Base-by-base conservation (phyloP, 2,329 filamentous ascomycete genomes). In the Fonsecaea monophora region DNA sequence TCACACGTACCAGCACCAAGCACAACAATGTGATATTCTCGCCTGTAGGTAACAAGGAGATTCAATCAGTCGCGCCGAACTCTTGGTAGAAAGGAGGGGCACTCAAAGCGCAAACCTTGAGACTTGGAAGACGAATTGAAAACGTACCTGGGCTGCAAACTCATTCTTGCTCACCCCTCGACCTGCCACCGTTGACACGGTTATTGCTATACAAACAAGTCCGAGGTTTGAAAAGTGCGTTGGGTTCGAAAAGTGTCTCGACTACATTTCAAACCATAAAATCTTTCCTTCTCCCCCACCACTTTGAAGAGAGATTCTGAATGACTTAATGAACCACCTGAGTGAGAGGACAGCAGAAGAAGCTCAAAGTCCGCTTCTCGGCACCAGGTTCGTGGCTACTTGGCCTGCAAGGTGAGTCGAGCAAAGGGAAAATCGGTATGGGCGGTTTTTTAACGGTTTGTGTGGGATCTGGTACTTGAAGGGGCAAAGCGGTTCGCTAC, bases 21-120 rank as follows among this genome's bases (percentile, higher is more conserved):
- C 70, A 94, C 91, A 74, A 93, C 91, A 76, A 93, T 90, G 78
- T 93, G 89, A 77, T 92, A 92, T 82, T 94, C 91, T 75, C 90
- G 88, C 79, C 89, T 91, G 71, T 66, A 38, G 48, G 54, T n/a
- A 34, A 25, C 10, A 21, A 55, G n/a, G 45, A 50, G n/a, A 38
- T 4, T 38, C 32, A 30, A 21, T 68, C 53, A 60, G 60, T 9
- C 35, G 34, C 34, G 55, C 54, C 12, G 45, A 50, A 25, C 45
- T 50, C 18, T 50, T 25, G 18, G 8, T 18, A 25, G n/a, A 25
- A 50, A 5, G 45, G 15, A n/a, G 45, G 45, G 45, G n/a, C 18
- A 50, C 18, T 50, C 45, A 25, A 25, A 10, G 13, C 45, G 21
- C 45, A 25, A 50, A 3, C 18, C 25, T 25, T 25, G 18, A 50